Conservation (phyloP, 148 eudicot species). For the Talinum fruticosum region DNA sequence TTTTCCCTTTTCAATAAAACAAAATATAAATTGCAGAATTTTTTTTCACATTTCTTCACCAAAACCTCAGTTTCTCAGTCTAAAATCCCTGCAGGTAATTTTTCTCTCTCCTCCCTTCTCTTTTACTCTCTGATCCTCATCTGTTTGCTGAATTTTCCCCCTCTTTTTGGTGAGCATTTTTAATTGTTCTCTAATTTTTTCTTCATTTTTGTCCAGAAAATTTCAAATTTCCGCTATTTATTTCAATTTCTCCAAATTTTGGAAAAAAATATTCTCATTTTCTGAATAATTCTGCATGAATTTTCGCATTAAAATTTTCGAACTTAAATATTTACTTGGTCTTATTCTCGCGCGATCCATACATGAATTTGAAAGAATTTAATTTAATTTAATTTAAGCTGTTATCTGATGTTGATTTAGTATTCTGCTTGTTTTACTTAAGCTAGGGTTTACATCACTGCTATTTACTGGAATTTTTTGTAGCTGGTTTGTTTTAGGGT, state of each 20-base stretch:
- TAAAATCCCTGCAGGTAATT: slow-evolving; percentile 13
- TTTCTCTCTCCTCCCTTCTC: slow-evolving; percentile 23
- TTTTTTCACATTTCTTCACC: neutral
- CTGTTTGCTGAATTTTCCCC: slow-evolving; percentile 14
- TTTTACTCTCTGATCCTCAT: neutral
- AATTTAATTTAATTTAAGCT: no score
- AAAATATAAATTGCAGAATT: neutral
- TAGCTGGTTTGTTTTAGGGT: neutral
- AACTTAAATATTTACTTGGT: neutral
- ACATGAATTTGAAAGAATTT: neutral
- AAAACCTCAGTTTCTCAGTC: slow-evolving; percentile 3
- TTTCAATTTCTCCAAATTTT: slow-evolving; percentile 4
- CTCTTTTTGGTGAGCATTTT: slow-evolving; percentile 24
- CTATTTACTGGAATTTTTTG: neutral
- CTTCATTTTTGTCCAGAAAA: neutral
- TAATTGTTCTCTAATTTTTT: neutral
- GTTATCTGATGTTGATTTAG: neutral
- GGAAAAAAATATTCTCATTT: neutral
- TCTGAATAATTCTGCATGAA: neutral
- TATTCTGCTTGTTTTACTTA: neutral
- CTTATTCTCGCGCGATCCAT: neutral
- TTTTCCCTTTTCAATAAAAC: neutral
- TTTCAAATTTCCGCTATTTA: neutral
- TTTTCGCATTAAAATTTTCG: no score
- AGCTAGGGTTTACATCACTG: slow-evolving; percentile 19